A percentile compares a stretch with the other conserved stretches of the same genome.
Conservation (phyloP, 495 filamentous ascomycete genomes). For the Astrothelium subdiscretum region DNA sequence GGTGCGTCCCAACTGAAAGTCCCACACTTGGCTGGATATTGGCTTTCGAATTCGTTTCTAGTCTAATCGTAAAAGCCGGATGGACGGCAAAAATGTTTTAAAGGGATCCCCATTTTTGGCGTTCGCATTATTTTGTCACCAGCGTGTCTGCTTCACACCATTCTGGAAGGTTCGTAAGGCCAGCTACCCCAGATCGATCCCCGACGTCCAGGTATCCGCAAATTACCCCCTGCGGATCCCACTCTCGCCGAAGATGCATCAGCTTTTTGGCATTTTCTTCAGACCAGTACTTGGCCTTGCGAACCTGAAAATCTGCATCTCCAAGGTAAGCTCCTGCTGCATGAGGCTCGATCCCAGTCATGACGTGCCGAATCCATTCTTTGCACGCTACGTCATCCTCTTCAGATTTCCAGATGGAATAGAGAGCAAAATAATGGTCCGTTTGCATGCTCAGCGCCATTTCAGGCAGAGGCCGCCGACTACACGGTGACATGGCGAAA, state of each 20-base stretch:
- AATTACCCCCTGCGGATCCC: constrained; percentile 35
- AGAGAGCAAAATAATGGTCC: constrained; percentile 45
- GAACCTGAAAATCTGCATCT: constrained; percentile 38
- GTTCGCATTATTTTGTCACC: too few species aligned
- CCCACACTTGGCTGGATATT: too few species aligned
- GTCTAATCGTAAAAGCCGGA: too few species aligned
- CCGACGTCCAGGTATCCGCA: constrained; percentile 34
- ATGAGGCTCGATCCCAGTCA: constrained; percentile 28
- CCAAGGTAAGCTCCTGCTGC: constrained; percentile 40
- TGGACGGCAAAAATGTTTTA: too few species aligned
- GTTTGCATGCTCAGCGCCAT: constrained; percentile 43
- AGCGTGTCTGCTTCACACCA: constrained; percentile 1
- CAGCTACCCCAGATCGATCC: constrained; percentile 20
- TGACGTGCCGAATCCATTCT: constrained; percentile 32
- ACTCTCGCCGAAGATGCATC: constrained; percentile 30
- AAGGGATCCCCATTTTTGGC: too few species aligned
- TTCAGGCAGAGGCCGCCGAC: constrained; percentile 27
- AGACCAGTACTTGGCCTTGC: constrained; percentile 36
- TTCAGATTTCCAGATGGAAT: constrained; percentile 38
- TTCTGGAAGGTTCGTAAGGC: constrained; percentile 23
- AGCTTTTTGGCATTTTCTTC: constrained; percentile 26
- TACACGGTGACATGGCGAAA: constrained; percentile 38
- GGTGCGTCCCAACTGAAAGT: too few species aligned
- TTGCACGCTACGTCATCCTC: constrained; percentile 32
- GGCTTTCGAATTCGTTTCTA: too few species aligned